phyloP scores from a whole-genome alignment of 129 eudicot genomes.

The Artemisia tridentata region DNA sequence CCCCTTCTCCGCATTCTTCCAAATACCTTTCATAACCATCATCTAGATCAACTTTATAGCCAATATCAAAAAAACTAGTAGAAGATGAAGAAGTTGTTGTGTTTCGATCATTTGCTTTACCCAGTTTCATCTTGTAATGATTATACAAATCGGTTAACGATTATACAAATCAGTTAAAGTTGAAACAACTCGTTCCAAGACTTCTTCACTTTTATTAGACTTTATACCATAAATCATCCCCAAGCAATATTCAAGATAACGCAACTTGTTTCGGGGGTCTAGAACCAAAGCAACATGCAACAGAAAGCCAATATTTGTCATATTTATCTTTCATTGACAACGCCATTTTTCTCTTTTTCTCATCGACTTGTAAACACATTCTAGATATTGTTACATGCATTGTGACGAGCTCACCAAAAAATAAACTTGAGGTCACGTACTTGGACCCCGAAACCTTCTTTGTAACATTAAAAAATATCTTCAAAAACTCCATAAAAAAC shows the following conservation, averaged over 20 bases:
- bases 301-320: too few relatives aligned
- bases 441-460: neutral
- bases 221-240: neutral
- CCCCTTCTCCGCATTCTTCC: neutral
- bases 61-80: neutral
- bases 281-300: slow-evolving; percentile 8
- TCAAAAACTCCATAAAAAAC: neutral
- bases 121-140: neutral
- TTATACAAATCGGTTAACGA: neutral
- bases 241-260: neutral
- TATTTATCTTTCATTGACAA: too few relatives aligned
- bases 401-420: neutral
- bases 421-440: neutral
- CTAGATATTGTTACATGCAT: neutral
- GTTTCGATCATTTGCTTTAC: neutral
- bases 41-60: neutral
- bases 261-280: neutral
- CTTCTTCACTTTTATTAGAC: too few relatives aligned
- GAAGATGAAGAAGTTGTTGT: neutral
- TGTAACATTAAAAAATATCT: neutral
- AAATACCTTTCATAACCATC: neutral
- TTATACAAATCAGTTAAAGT: neutral
- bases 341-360: neutral
- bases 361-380: slow-evolving; percentile 15
- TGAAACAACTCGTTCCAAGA: neutral